Evolutionary conservation across 306 rosid species (phyloP), one percentile per base, ranked within the genome.

Genomic region (Hylodesmum podocarpum): DNA sequence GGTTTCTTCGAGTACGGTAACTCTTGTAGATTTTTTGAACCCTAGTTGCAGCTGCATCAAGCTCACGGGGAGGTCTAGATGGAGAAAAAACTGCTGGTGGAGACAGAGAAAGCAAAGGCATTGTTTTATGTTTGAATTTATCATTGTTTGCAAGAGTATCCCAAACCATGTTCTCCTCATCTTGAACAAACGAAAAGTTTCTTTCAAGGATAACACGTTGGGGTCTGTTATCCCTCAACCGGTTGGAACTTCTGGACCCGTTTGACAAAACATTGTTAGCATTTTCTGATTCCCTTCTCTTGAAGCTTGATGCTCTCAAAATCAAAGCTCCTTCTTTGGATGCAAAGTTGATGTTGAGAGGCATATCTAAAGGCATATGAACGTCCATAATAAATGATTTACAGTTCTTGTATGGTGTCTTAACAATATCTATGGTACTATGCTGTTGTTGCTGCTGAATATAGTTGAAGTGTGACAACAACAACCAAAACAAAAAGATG

Each of bases 1-100:
- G 97, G 78, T 91, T 94, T 71, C 98, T 90, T 72, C 98, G 41
- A 0, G 98, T 94, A 16, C 98, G 88, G 75, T 94, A 91, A 82
- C 97, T 88, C 85, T 94, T 94, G 54, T 94, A 94, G 11, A 88
- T 91, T 61, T 94, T 94, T 59, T 94, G 98, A 73, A 94, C 65
- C 76, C 70, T 93, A 18, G 88, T 86, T 55, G 98, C 98, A 11
- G 97, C 98, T 29, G 91, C 91, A 40, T 91, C 96, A 54, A 93
- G 97, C 84, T 91, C 96, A 27, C 49, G 61, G 3, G 78, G 86
- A 3, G 97, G 92, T 66, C 87, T 83, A 0, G 97, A 96, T 0
- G 96, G 84, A 67, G 70, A 81, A 63, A 89, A 80, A 25, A 87
- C 12, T 3, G 66, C 79, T 7, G 87, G 74, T 31, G 86, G 84